Percentiles rank a stretch among this genome's conserved stretches.
Conservation (phyloP, 345 rosid genomes). For the Citrus hindsii region DNA sequence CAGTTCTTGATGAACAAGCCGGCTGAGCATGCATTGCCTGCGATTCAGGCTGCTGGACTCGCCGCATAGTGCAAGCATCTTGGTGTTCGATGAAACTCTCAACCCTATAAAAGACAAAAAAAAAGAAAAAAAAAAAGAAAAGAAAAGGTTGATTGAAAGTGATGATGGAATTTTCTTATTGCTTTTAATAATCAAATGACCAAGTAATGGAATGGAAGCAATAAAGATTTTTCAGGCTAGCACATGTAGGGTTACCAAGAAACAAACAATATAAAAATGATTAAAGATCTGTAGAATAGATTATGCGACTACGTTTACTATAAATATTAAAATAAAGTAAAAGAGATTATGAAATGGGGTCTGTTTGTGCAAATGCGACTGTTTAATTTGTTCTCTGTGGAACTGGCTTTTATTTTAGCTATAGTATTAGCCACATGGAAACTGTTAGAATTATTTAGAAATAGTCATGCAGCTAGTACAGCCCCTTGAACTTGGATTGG, state of each 20-base stretch:
- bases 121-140: neutral
- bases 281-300: slow-evolving; percentile 21
- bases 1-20: slow-evolving; percentile 68
- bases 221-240: neutral
- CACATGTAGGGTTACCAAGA: slow-evolving; percentile 37
- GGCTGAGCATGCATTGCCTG: slow-evolving; percentile 27
- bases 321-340: slow-evolving; percentile 10
- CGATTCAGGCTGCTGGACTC: slow-evolving; percentile 49
- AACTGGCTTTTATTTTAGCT: slow-evolving; percentile 9
- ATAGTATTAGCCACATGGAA: slow-evolving; percentile 6
- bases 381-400: slow-evolving; percentile 3
- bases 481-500: slow-evolving; percentile 14
- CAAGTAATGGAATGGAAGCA: neutral
- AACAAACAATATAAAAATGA: slow-evolving; percentile 36
- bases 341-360: slow-evolving; percentile 15
- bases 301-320: slow-evolving; percentile 19
- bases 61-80: slow-evolving; percentile 60
- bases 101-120: slow-evolving; percentile 39
- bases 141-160: slow-evolving; percentile 11
- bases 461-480: slow-evolving; percentile 9
- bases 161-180: slow-evolving; percentile 18
- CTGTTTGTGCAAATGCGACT: neutral
- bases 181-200: neutral
- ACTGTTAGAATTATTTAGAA: slow-evolving; percentile 13
- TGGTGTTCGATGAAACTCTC: slow-evolving; percentile 92